phyloP scores from a whole-genome alignment of 306 rosid species.

The Nissolia schottii region DNA sequence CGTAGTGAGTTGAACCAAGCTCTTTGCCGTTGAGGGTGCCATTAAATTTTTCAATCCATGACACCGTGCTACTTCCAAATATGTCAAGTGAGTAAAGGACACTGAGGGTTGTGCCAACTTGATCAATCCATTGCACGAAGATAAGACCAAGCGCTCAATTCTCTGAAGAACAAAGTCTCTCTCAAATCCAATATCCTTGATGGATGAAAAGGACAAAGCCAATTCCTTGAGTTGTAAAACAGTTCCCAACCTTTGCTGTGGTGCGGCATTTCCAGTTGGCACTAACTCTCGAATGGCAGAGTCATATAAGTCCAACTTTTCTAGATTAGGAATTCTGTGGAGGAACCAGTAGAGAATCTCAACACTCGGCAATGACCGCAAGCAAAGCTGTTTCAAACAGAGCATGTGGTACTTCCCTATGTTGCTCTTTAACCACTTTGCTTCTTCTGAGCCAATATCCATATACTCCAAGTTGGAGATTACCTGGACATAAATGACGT shows the following conservation, averaged over 20 bases:
- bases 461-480: not conserved
- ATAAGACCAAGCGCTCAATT: not conserved
- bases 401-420: not conserved
- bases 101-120: not conserved
- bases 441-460: not conserved
- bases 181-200: constrained; percentile 6
- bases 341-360: not conserved
- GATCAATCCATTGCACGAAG: rapidly evolving
- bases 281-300: not conserved
- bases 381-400: not conserved
- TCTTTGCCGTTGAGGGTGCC: constrained; percentile 2
- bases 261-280: not conserved
- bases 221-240: constrained; percentile 12
- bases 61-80: not conserved
- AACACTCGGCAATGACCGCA: rapidly evolving
- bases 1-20: constrained; percentile 10
- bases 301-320: not conserved
- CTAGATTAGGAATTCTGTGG: constrained; percentile 19
- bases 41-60: not conserved
- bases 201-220: rapidly evolving
- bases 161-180: not conserved
- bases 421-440: not conserved
- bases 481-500: too few species aligned
- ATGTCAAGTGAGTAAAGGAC: constrained; percentile 6
- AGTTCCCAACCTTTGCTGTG: not conserved